Conservation (phyloP, 495 filamentous ascomycete species). For the Penicillium paxilli region DNA sequence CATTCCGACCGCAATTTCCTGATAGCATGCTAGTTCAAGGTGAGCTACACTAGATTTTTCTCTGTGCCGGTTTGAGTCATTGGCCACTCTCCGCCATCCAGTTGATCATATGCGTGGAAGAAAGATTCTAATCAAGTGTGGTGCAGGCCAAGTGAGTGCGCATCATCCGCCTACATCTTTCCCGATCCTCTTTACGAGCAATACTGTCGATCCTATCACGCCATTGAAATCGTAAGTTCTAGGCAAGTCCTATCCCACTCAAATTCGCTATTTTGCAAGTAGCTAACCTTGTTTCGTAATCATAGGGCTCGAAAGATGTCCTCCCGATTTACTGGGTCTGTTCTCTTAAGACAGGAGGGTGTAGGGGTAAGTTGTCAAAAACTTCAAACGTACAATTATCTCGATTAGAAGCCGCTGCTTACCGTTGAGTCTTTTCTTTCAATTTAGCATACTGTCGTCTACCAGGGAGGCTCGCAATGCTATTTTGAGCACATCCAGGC, state of each 20-base stretch:
- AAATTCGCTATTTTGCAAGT: background rate
- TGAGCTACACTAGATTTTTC: constrained; percentile 1
- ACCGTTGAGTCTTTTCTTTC: background rate
- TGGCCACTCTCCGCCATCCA: too few relatives aligned
- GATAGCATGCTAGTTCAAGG: constrained; percentile 15
- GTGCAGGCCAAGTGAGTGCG: constrained; percentile 18
- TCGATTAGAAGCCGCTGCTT: background rate
- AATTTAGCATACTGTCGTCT: constrained; percentile 15
- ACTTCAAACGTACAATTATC: background rate
- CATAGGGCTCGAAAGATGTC: constrained; percentile 55
- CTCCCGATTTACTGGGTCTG: constrained; percentile 14
- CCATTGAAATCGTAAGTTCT: constrained; percentile 30
- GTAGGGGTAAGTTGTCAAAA: constrained; percentile 18
- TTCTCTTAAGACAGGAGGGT: constrained; percentile 13
- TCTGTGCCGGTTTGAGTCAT: too few relatives aligned
- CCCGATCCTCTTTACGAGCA: constrained; percentile 52
- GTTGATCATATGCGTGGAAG: background rate
- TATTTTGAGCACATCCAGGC: constrained; percentile 8
- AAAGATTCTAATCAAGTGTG: constrained; percentile 9
- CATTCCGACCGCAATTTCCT: constrained; percentile 15
- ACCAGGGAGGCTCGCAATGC: constrained; percentile 1
- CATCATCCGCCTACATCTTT: constrained; percentile 36
- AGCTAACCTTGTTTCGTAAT: background rate
- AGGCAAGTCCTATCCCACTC: background rate
- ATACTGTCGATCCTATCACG: constrained; percentile 52